Evolutionary conservation across 768 basidiomycete genomes (phyloP), one percentile per base, ranked within the genome.

Genomic region (Mycena venus): DNA sequence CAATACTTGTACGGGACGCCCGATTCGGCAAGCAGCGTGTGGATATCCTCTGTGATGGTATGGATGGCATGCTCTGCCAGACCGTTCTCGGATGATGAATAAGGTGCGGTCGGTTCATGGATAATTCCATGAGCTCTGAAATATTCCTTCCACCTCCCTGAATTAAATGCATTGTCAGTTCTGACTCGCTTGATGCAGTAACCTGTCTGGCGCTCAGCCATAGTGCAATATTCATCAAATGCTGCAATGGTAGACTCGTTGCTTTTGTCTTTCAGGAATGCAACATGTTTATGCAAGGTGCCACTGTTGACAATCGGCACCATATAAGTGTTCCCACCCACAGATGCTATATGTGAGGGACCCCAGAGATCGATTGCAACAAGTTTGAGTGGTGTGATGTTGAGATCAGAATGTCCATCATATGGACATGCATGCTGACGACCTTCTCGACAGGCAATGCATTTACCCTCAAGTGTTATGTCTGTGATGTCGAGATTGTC

Each of bases 311-410:
- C 74, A 1, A 81, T 58, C 0, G 78, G 27, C 68, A 85, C 78
- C 60, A 83, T 77, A 36, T 84, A 82, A 0, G 21, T 12, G 0
- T 70, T 68, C 0, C 79, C 79, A 6, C 79, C 77, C 0, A 66
- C 42, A 0, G 75, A 81, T 17, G 47, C 58, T 1, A 75, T 62
- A 0, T 75, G 62, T 0, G 78, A 51, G 5, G 78, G 81, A 27
- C 80, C 79, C 78, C 75, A 83, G 0, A 84, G 40, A 55, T 84
- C 79, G n/a, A 78, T 75, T 29, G 81, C 75, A 0, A 78, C 73
- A 1, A 75, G 51, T 4, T 79, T 71, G 0, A 80, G 75, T 0
- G 2, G 32, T 3, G 1, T 74, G 65, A 19, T 80, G 78, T 66
- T 81, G 81, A 12, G 29, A 31, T 66, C 64, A 17, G 49, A 25